Evolutionary conservation across 805 yeast genomes (phyloP), one percentile per base, ranked within the genome.

Genomic region (Starmerella kuoi): DNA sequence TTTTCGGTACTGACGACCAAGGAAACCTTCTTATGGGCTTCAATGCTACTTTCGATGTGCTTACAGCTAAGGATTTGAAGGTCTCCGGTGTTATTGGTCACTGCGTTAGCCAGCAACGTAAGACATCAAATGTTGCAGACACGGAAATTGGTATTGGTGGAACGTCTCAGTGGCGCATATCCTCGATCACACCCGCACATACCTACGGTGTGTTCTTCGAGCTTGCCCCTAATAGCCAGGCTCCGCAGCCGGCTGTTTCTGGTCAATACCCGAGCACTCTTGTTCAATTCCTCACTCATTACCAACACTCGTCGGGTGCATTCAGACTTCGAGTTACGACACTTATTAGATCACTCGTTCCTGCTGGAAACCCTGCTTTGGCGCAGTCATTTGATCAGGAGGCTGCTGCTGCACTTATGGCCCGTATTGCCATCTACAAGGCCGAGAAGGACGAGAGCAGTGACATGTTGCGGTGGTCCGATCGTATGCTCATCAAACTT

Each of bases 261-360:
- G 46, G 40, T n/a, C 55, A 50, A 48, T 50, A 55, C 41, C 44
- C 52, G 6, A 33, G 32, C 18, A 52, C 56, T 17, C 35, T 41
- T 54, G 74, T 83, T 41, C 99, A 91, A 65, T 88, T 79, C 64
- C 73, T 85, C 51, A 91, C 96, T 19, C 79, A 78, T 55, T 91
- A 91, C 64, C 94, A 91, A 66, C 97, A 91, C 64, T 73, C 95
- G n/a, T 78, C 87, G 23, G 98, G 98, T 44, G 73, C 88, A 11
- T 80, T 74, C 58, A 74, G 96, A 56, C 67, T 84, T 46, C 75
- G 96, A 54, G 96, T 91, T 27, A 88, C 98, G 19, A 91, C 97
- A 0, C 70, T 91, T 23, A 68, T 69, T 14, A 68, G 76, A 37
- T 64, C 65, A 47, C 56, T 74, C 50, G 61, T 69, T 17, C 70